Evolutionary conservation across 1,139 yeast genomes (phyloP), one percentile per base, ranked within the genome.

Genomic region (Debaryomyces robertsiae): DNA sequence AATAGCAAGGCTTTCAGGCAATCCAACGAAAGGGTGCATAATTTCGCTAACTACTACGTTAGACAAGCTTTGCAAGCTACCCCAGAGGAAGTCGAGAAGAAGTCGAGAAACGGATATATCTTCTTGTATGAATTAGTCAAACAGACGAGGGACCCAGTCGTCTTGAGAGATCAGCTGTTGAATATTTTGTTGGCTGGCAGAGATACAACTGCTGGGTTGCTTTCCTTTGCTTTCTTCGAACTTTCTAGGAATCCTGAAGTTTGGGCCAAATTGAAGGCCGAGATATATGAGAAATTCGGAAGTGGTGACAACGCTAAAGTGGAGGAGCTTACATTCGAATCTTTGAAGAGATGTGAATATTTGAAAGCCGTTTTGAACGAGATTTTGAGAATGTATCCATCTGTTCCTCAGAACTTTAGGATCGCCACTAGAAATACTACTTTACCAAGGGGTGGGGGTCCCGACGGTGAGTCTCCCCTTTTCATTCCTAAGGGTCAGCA

Each of bases 161-260:
- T 69, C n/a, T 67, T 78, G 48, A 67, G 79, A 38, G 79, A 76
- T 50, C 81, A 77, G 55, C 64, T 74, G 29, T 60, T 78, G 48
- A 76, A 75, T 48, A 73, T 78, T 46, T 58, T 78, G 43, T 60
- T 77, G 19, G 82, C 82, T 18, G 82, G 81, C 14, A 65, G 82
- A 53, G 82, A 77, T 54, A 78, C 84, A 34, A 79, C 83, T 13
- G 82, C 83, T 1, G 75, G 78, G 3, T 60, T 77, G 33, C 67
- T 79, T 41, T 70, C 79, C 4, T 77, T 73, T 57, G 50, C 66
- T 9, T 63, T 77, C 39, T 74, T 61, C 47, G 75, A 75, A 49
- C 62, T 77, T 40, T 71, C 77, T 2, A 60, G 75, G 42, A 65
- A 73, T 46, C 76, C 75, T 6, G 55, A 55, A 2, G 59, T 73